These are phyloP conservation scores for Acacia melanoxylon DNA, from an alignment of 306 rosid species.

Conservation along the genomic window DNA sequence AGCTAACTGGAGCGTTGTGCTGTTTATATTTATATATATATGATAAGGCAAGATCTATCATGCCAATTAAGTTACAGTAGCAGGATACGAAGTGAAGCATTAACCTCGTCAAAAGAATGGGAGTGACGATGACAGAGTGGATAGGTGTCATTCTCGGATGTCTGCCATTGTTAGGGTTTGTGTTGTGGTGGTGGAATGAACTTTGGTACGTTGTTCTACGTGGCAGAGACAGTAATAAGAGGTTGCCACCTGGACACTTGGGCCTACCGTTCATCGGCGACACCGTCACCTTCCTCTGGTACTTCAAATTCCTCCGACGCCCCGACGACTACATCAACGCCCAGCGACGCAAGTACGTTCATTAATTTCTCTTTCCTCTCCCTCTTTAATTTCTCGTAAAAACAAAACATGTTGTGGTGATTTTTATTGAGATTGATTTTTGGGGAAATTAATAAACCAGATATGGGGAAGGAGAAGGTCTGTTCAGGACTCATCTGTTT, in stretches of 20 bases:
- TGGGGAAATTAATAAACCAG: neutral
- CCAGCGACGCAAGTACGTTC: constrained; percentile 40
- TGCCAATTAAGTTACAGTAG: neutral
- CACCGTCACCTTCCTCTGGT: constrained; percentile 39
- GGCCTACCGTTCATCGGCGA: constrained; percentile 37
- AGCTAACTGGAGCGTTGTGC: neutral
- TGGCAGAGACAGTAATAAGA: neutral
- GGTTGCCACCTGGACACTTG: constrained; percentile 35
- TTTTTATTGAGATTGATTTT: neutral
- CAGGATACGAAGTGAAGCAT: neutral
- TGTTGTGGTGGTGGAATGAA: constrained; percentile 48
- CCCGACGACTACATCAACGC: constrained; percentile 47
- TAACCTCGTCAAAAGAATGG: neutral
- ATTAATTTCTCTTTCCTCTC: neutral
- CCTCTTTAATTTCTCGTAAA: neutral
- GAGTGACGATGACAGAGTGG: neutral
- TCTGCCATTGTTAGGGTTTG: constrained; percentile 27
- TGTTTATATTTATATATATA: too few species aligned
- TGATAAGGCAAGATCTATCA: neutral
- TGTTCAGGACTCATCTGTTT: constrained; percentile 37
- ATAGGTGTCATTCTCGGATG: constrained; percentile 25
- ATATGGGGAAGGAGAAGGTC: constrained; percentile 41
- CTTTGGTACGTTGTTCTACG: constrained; percentile 27
- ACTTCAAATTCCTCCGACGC: constrained; percentile 45
- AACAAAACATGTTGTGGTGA: neutral